phyloP scores from a whole-genome alignment of 768 basidiomycete genomes.

The Podaxis sp. region DNA sequence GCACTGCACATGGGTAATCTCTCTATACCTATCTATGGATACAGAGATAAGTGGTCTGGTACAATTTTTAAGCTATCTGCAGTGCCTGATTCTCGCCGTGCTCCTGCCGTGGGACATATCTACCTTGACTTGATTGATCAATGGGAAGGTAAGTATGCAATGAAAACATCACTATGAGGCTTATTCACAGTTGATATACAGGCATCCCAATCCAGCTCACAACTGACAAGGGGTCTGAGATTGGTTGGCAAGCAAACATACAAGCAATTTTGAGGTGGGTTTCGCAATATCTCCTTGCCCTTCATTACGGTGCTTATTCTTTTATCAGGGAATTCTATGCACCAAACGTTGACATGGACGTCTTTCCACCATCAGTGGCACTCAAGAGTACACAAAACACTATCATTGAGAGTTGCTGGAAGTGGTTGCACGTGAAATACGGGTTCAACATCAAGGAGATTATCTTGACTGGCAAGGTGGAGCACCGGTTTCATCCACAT shows the following conservation, averaged over 20 bases:
- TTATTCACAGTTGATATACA: not conserved
- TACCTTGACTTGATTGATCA: conserved; percentile 24
- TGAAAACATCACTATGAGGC: too few species aligned
- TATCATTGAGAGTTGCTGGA: conserved; percentile 26
- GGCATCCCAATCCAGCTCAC: conserved; percentile 3
- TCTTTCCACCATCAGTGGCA: conserved; percentile 21
- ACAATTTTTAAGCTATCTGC: conserved; percentile 21
- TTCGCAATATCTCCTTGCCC: too few species aligned
- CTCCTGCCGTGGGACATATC: conserved; percentile 24
- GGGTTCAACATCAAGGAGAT: too few species aligned
- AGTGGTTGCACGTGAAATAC: too few species aligned
- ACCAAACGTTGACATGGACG: conserved; percentile 19
- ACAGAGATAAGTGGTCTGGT: conserved; percentile 24
- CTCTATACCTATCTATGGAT: conserved; percentile 23
- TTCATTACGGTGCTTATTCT: not conserved
- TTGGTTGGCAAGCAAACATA: not conserved
- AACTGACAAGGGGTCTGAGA: conserved; percentile 8
- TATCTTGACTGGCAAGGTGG: too few species aligned
- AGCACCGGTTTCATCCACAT: too few species aligned
- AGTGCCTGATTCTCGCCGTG: conserved; percentile 22
- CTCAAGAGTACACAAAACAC: conserved; percentile 26
- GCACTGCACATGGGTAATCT: conserved; percentile 27
- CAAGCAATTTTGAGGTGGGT: conserved; percentile 6
- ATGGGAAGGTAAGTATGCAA: conserved; percentile 17
- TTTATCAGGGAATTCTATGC: conserved; percentile 20